Evolutionary conservation across 2,329 filamentous ascomycete species (phyloP).

Genomic region (Cladosporium halotolerans): DNA sequence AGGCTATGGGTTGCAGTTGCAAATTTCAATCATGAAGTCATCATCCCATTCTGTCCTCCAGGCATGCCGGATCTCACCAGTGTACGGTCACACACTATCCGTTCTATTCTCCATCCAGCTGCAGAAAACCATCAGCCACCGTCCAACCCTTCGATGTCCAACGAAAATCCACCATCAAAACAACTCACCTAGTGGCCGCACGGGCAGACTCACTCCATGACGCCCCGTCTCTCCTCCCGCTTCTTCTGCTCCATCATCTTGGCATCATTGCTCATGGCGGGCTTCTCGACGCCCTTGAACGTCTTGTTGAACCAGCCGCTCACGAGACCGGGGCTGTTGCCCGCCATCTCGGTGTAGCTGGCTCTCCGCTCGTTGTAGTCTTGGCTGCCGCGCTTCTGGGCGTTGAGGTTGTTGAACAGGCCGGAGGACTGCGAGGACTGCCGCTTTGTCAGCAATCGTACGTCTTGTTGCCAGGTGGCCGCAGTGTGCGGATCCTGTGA

Average conservation of each 20-base stretch:
- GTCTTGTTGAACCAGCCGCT: conserved; percentile 26
- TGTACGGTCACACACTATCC: conserved; percentile 3
- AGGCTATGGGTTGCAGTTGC: too few relatives aligned
- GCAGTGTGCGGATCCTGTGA: neutral
- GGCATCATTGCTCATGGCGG: conserved; percentile 8
- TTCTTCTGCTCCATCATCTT: conserved; percentile 11
- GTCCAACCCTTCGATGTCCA: neutral
- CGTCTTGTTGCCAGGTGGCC: conserved; percentile 1
- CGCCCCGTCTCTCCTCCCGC: conserved; percentile 15
- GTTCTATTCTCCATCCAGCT: conserved; percentile 8
- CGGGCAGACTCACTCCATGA: conserved; percentile 20
- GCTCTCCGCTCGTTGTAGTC: conserved; percentile 27
- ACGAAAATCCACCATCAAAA: neutral
- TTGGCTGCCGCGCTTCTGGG: conserved; percentile 27
- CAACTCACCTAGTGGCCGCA: neutral
- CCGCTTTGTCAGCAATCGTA: neutral
- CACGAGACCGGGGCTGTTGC: conserved; percentile 16
- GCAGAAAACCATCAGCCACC: neutral
- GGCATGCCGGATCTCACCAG: too few relatives aligned
- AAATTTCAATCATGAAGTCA: too few relatives aligned
- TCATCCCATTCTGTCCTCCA: too few relatives aligned
- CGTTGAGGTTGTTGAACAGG: conserved; percentile 24
- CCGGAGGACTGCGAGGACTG: conserved; percentile 12
- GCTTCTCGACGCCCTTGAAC: conserved; percentile 21
- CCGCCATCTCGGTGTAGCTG: conserved; percentile 21